Evolutionary conservation across 164 flowering plant genomes (phyloP), one percentile per base, ranked within the genome.

Genomic region (Amborella trichopoda): DNA sequence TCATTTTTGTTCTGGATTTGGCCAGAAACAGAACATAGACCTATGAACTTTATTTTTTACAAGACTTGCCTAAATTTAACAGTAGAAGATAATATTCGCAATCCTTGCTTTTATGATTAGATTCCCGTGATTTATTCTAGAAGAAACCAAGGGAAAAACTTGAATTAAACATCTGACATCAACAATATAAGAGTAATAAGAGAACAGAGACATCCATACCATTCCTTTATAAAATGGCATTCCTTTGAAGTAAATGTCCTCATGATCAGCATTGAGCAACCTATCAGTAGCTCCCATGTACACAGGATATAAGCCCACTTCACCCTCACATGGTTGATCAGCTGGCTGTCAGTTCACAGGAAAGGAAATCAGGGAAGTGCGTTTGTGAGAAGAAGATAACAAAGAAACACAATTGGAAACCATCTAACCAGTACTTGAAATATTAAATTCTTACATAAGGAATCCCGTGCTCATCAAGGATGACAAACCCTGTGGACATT

Each of bases 181-280:
- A 39, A 39, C 37, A 38, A 33, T 33, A 4, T 2, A n/a, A 18
- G 2, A 39, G 33, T 22, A 43, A 44, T 10, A 4, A 36, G 20
- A 14, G 32, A 23, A n/a, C 23, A 24, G 12, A 26, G 26, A 32
- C 13, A 20, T 26, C 28, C 71, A 30, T 77, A 91, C 96, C 93
- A 62, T 71, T 70, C 96, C 99, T 52, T 69, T 73, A 66, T 70
- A 78, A 9, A 46, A 58, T 30, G 96, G 99, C 99, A 91, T 91
- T 58, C 96, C 95, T 57, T 77, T 68, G 69, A 80, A 83, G 76
- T 91, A 91, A 55, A 91, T 77, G 58, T 75, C 67, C 3, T 83
- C 85, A 50, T 83, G 93, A 72, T 87, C 80, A 56, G 96, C 96
- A 66, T 91, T 91, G 1, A 91, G 75, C 71, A 87, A 57, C 58